Conservation (phyloP, 2,329 filamentous ascomycete species). For the Xylaria hypoxylon region DNA sequence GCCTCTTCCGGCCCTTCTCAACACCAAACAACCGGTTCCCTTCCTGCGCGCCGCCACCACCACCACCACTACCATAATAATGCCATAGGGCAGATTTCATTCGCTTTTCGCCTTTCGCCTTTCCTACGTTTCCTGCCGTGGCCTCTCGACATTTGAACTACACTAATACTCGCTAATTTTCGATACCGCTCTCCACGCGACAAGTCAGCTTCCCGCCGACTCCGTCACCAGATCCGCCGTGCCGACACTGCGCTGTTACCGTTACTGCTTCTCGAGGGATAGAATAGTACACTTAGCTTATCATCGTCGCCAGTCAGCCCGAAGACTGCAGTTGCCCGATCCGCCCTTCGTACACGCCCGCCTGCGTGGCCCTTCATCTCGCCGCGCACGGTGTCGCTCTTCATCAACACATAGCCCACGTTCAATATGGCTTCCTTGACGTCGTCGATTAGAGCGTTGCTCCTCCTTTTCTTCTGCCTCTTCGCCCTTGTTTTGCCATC, state of each 20-base stretch:
- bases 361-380: constrained; percentile 21
- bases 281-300: background rate
- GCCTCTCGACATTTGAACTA: background rate
- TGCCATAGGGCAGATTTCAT: constrained; percentile 34
- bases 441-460: constrained; percentile 28
- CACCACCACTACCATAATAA: constrained; percentile 2
- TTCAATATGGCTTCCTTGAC: constrained; percentile 29
- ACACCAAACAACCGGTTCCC: constrained; percentile 6
- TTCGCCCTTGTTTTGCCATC: constrained; percentile 44
- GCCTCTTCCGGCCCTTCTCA: constrained; percentile 19
- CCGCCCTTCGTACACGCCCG: constrained; percentile 6
- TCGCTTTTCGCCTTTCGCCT: constrained; percentile 33
- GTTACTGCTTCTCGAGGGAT: constrained; percentile 11
- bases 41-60: constrained; percentile 10
- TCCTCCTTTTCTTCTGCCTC: constrained; percentile 38
- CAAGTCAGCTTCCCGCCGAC: constrained; percentile 5
- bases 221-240: constrained; percentile 20
- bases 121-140: constrained; percentile 11
- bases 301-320: background rate
- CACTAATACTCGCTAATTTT: background rate
- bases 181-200: constrained; percentile 9
- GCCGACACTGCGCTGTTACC: constrained; percentile 14
- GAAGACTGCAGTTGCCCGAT: background rate
- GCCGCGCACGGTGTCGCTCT: constrained; percentile 10
- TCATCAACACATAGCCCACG: background rate